phyloP scores from a whole-genome alignment of 192 early-diverging fungal genomes.

The Jimgerdemannia flammicorona region DNA sequence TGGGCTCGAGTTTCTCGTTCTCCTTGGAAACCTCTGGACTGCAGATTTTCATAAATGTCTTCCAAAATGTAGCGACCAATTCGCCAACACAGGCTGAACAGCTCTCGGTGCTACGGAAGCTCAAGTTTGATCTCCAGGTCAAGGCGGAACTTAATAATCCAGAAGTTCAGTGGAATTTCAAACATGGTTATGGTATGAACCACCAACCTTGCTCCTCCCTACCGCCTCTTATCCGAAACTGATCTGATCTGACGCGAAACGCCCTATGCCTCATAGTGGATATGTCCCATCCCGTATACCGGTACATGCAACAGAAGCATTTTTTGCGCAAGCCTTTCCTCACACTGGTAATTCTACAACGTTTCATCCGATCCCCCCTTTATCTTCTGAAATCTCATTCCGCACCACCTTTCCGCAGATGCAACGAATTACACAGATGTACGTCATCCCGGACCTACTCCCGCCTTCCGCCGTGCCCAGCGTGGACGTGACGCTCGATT shows the following conservation, averaged over 20 bases:
- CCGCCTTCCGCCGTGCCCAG: conserved; percentile 41
- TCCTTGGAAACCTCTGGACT: neutral
- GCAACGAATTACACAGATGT: conserved; percentile 74
- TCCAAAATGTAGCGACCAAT: conserved; percentile 15
- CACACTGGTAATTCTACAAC: conserved; percentile 30
- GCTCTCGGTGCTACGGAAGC: conserved; percentile 44
- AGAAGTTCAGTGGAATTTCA: conserved; percentile 64
- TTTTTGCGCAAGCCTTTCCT: conserved; percentile 52
- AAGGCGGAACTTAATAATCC: conserved; percentile 67
- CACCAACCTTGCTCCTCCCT: neutral
- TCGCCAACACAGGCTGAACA: conserved; percentile 21
- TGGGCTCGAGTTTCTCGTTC: conserved; percentile 18
- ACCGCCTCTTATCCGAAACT: neutral
- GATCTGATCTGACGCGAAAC: too few relatives aligned
- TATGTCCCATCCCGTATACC: conserved; percentile 66
- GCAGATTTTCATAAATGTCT: neutral
- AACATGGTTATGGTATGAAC: conserved; percentile 37
- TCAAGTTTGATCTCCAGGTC: conserved; percentile 51
- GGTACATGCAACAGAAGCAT: conserved; percentile 56
- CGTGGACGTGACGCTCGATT: conserved; percentile 37
- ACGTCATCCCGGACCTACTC: conserved; percentile 72
- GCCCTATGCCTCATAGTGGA: conserved; percentile 34
- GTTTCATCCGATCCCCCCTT: neutral
- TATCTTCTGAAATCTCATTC: conserved; percentile 2
- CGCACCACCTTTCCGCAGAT: conserved; percentile 19